Conservation (phyloP, 2,329 filamentous ascomycete genomes). For the Penicillium sp. region DNA sequence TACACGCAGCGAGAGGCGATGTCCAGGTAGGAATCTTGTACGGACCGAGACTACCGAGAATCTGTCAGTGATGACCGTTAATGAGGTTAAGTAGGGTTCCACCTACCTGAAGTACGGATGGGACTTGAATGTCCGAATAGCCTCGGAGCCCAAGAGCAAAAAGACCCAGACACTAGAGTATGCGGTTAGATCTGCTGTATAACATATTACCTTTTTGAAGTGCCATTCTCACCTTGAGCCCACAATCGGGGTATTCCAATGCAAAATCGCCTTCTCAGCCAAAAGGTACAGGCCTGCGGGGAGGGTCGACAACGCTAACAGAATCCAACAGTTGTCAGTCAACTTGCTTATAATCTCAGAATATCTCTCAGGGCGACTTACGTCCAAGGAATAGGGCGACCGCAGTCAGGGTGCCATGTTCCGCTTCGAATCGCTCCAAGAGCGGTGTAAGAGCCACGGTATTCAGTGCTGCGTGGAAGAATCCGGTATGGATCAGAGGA, state of each 20-base stretch:
- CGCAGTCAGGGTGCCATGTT: conserved; percentile 88
- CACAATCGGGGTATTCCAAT: conserved; percentile 71
- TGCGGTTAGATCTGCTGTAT: conserved; percentile 11
- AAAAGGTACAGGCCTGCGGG: conserved; percentile 80
- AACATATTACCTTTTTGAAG: not conserved
- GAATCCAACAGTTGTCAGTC: conserved; percentile 2
- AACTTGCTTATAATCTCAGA: not conserved
- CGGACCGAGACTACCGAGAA: conserved; percentile 52
- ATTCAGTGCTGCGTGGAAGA: conserved; percentile 81
- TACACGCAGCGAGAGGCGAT: conserved; percentile 74
- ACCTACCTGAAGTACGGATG: conserved; percentile 72
- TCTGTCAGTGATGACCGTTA: conserved; percentile 11
- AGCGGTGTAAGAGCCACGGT: conserved; percentile 79
- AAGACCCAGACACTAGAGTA: conserved; percentile 84
- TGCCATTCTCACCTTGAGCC: conserved; percentile 71
- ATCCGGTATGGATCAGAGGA: conserved; percentile 77
- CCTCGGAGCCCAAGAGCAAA: conserved; percentile 78
- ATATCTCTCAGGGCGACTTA: conserved; percentile 51
- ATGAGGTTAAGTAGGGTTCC: not conserved
- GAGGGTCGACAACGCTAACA: conserved; percentile 72
- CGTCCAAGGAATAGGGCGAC: conserved; percentile 86
- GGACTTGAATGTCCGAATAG: conserved; percentile 77
- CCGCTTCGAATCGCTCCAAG: conserved; percentile 88
- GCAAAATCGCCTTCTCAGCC: conserved; percentile 72
- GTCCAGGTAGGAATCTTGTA: conserved; percentile 88